Evolutionary conservation across 2,329 filamentous ascomycete species (phyloP), one percentile per base, ranked within the genome.

Genomic region (Huntiella moniliformis): DNA sequence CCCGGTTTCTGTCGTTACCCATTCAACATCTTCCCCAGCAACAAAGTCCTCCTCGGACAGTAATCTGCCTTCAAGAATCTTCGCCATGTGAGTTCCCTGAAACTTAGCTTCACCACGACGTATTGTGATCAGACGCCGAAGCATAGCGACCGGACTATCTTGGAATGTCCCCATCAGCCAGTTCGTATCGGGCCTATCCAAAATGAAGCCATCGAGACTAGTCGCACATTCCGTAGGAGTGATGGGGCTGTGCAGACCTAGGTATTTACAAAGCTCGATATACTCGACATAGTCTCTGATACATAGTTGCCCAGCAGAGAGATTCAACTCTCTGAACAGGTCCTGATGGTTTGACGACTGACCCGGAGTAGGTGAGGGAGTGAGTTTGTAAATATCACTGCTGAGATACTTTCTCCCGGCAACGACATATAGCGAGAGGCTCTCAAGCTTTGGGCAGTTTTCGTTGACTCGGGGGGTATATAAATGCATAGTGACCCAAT

Each of bases 261-360:
- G 58, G 36, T 66, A 67, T 1, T 61, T 55, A 49, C 73, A 78
- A 0, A 68, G 54, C 1, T 60, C 55, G 0, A 56, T 51, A 51
- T 83, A 85, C 44, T 81, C 68, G 0, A 59, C 48, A 38, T 65
- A 71, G 0, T 63, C 66, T 0, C 55, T 56, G 7, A 83, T 61
- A 52, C 82, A 84, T 0, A 83, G 62, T 46, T 80, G 75, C 0
- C 79, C 80, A 0, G 80, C 64, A 46, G 85, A 83, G 0, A 84
- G 58, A 37, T 79, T 78, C 0, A 84, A 63, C 47, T 72, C 63
- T 0, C 63, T 58, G 0, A 60, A 56, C 0, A 70, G 53, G 4
- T n/a, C n/a, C n/a, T n/a, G n/a, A n/a, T n/a, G 15, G 32, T 3
- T 35, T 38, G 7, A 22, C 6, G 11, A 28, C 10, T 8, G 22